Evolutionary conservation across 768 basidiomycete species (phyloP), one percentile per base, ranked within the genome.

Genomic region (Lyophyllum decastes): DNA sequence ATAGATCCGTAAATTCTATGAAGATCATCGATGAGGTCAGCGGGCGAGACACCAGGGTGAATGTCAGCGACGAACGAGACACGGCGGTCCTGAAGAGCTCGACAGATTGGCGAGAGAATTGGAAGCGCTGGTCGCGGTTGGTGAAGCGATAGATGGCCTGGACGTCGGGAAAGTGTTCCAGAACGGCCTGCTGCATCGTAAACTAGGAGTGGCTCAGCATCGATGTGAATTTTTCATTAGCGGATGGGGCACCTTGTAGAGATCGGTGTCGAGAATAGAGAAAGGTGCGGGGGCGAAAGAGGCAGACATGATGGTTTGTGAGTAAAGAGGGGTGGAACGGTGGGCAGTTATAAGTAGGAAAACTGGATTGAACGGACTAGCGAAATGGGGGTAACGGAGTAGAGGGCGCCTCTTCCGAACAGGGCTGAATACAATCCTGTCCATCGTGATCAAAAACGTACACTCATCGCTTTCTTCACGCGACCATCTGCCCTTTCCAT

Each of bases 161-260:
- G 0, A 83, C 80, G 44, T 85, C 74, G n/a, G 88, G 89, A 66
- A 94, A 95, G 60, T 88, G 86, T 21, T 82, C 79, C 55, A 88
- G 65, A 22, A 98, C 86, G 0, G 94, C 94, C 73, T 95, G 91
- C 75, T 98, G 96, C 96, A 97, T 98, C 0, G 94, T 92, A 47
- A 97, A 78, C 93, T 96, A 56, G 14, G 60, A 46, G 55, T 33
- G 12, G 58, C 34, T 58, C 30, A 59, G 54, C 49, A 53, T n/a
- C 41, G 45, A 58, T 45, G 52, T 17, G 25, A n/a, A 38, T 50
- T 19, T n/a, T 14, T 24, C 22, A 35, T 30, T 7, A 45, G 26
- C n/a, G 51, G 46, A 21, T 25, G 9, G 21, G 10, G 22, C 47
- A 88, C 94, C 83, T 96, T 98, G 84, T 98, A 98, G 27, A 96